Base-by-base conservation (phyloP, 139 green algal genomes). In the Bryopsis sp. region DNA sequence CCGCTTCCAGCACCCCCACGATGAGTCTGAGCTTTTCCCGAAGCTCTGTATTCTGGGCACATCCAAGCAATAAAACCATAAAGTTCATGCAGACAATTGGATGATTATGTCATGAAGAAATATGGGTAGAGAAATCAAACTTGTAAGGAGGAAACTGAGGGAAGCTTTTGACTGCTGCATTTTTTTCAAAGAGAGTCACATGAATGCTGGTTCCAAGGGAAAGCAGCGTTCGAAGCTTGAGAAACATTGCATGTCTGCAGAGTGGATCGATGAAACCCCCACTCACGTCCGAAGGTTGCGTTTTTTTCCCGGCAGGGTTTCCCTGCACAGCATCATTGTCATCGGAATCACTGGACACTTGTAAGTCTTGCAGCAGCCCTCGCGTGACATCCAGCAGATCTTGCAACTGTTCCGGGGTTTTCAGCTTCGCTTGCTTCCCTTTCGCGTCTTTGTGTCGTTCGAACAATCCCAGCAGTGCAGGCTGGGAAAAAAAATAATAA, bases 371-470 rank as follows among this genome's bases (percentile, higher is more conserved):
- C 71, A 95, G 82, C 69, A 94, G 80, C 46, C 75, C 47, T 1
- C 85, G 72, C 1, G 84, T 88, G 24, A 85, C 83, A 73, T 99
- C 89, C 69, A 99, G 81, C 65, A 98, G 80, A 69, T 97, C 93
- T 80, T 96, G 88, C 72, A 99, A 86, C 82, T 97, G 86, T 35
- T 77, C 64, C 0, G 94, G 92, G 58, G 74, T 94, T 82, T 99
- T 99, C n/a, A 99, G 84, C 84, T 98, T 99, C 59, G 94, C 94
- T 80, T 95, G 84, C 74, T 91, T 92, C 73, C 89, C 89, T 80
- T 96, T 96, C 71, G 61, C 58, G 72, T 95, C 88, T 74, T 92
- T 85, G 78, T 95, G 76, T 76, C 86, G 88, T 35, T 85, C 50
- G 61, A 96, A 87, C 64, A 99, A 82, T 15, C 82, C 83, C 69